Evolutionary conservation across 192 early-diverging fungal species (phyloP).

Genomic region (Coemansia sp.): DNA sequence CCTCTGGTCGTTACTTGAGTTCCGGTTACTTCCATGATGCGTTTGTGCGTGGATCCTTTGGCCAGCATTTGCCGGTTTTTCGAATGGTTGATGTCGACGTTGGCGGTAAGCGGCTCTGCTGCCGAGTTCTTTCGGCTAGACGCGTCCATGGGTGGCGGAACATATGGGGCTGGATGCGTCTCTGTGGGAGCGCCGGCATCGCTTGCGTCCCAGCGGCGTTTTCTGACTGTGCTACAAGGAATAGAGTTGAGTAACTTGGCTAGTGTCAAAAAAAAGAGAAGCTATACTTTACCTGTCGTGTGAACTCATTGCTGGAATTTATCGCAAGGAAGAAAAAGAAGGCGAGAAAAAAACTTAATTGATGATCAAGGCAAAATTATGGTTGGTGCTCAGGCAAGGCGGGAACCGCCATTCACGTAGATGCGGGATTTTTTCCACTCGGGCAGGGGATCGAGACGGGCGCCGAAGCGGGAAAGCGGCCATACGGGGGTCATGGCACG

Average conservation of each 20-base stretch:
- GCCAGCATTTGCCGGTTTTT: conserved; percentile 78
- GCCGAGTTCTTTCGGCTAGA: background rate
- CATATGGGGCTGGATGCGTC: background rate
- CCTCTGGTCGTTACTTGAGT: conserved; percentile 77
- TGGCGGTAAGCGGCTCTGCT: conserved; percentile 43
- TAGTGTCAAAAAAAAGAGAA: background rate
- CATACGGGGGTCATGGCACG: conserved; percentile 63
- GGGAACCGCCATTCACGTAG: conserved; percentile 19
- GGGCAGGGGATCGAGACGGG: conserved; percentile 39
- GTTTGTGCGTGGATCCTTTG: conserved; percentile 68
- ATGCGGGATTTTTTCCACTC: conserved; percentile 43
- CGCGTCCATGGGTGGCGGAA: conserved; percentile 10
- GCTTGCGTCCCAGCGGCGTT: conserved; percentile 9
- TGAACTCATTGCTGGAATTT: conserved; percentile 3
- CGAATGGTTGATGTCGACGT: conserved; percentile 80
- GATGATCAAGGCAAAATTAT: background rate
- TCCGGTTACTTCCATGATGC: conserved; percentile 73
- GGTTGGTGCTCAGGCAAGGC: conserved; percentile 4
- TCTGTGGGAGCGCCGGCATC: conserved; percentile 2
- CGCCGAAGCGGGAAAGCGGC: conserved; percentile 66
- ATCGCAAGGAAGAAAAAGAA: background rate
- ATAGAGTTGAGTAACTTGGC: background rate
- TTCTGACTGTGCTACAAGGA: conserved; percentile 7
- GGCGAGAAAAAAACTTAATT: background rate
- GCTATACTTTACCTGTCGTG: conserved; percentile 7